These are phyloP conservation scores for Gossypium gossypioides DNA, from an alignment of 441 rosid genomes.

Conservation along the genomic window DNA sequence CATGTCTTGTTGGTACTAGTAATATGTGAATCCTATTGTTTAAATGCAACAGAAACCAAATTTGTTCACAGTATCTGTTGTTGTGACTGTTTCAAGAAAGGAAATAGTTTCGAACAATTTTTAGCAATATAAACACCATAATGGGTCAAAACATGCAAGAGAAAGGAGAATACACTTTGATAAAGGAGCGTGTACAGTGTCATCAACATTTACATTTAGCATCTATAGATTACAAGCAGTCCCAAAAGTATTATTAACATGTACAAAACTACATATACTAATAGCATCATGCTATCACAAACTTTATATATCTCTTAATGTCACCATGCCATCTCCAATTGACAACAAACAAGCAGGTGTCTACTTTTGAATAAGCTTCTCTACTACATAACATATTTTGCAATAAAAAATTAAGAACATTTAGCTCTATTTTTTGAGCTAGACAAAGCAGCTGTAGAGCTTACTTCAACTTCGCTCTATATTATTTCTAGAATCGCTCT, in stretches of 20 bases:
- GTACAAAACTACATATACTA: not conserved
- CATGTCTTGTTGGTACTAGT: not conserved
- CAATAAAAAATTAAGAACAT: not conserved
- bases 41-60: not conserved
- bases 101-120: not conserved
- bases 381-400: not conserved
- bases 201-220: conserved; percentile 2
- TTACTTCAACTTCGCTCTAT: not conserved
- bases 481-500: not conserved
- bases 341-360: not conserved
- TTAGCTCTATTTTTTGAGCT: not conserved
- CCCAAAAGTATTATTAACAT: not conserved
- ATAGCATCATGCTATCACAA: not conserved
- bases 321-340: not conserved
- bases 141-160: not conserved
- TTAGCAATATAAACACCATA: not conserved
- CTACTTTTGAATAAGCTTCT: not conserved
- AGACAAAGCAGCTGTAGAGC: not conserved
- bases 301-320: not conserved
- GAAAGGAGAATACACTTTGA: not conserved
- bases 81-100: not conserved
- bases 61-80: not conserved
- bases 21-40: not conserved
- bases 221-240: not conserved
- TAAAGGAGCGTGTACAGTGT: not conserved